Conservation (phyloP, 225 moss, liverwort and hornwort species). For the Pleurozium schreberi region DNA sequence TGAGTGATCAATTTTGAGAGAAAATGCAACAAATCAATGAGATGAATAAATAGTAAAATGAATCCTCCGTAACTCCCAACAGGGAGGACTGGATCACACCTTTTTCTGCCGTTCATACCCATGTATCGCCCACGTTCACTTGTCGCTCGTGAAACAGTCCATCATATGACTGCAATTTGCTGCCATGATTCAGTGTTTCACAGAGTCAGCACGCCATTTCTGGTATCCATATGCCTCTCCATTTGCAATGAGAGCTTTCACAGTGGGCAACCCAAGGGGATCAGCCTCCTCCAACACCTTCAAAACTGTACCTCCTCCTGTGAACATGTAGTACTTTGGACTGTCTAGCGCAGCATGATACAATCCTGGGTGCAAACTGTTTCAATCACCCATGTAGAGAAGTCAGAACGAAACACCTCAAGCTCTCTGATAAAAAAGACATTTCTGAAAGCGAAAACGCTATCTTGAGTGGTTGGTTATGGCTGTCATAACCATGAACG, state of each 20-base stretch:
- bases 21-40: not conserved
- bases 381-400: not conserved
- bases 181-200: not conserved
- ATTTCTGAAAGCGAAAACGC: not conserved
- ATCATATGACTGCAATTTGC: not conserved
- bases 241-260: constrained; percentile 72
- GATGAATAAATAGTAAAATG: not conserved
- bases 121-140: too few relatives aligned
- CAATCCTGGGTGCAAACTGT: constrained; percentile 64
- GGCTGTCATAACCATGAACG: not conserved
- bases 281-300: constrained; percentile 81
- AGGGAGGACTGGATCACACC: not conserved
- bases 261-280: constrained; percentile 67
- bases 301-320: constrained; percentile 83
- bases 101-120: not conserved
- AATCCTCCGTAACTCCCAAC: not conserved
- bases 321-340: constrained; percentile 82
- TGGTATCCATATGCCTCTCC: constrained; percentile 46
- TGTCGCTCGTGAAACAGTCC: not conserved
- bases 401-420: not conserved
- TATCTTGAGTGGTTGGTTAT: not conserved
- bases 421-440: not conserved
- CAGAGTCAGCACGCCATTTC: constrained; percentile 14
- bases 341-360: constrained; percentile 77
- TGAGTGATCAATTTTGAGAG: not conserved